Evolutionary conservation across 2,329 filamentous ascomycete species (phyloP).

Genomic region (Sphaerulina populicola): DNA sequence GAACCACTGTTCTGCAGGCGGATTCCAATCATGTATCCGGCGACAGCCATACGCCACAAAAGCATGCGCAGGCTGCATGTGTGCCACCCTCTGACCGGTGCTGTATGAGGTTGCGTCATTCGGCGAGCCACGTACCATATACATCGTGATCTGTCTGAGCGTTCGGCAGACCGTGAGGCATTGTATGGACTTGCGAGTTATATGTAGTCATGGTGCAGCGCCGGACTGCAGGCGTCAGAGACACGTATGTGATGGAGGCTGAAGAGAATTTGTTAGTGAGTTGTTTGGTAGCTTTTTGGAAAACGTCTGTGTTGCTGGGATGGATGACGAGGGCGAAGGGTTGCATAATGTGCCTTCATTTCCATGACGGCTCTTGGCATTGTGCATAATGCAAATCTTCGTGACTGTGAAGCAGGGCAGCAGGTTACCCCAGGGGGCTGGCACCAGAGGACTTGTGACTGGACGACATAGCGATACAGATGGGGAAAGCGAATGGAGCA

Average conservation of each 20-base stretch:
- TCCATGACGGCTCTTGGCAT: not conserved
- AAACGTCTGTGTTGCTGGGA: not conserved
- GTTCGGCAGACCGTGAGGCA: conserved; percentile 14
- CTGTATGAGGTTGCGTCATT: not conserved
- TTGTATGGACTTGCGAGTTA: conserved; percentile 9
- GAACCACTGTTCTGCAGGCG: too few species aligned
- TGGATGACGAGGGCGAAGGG: not conserved
- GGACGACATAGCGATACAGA: conserved; percentile 4
- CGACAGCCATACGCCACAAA: too few species aligned
- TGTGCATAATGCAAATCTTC: conserved; percentile 17
- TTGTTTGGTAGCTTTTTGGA: too few species aligned
- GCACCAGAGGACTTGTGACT: conserved; percentile 12
- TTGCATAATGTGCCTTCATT: conserved; percentile 1
- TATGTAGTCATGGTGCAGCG: conserved; percentile 14
- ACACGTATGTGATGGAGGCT: not conserved
- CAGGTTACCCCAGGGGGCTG: conserved; percentile 15
- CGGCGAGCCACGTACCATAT: conserved; percentile 12
- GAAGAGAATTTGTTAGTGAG: not conserved
- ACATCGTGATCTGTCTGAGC: conserved; percentile 13
- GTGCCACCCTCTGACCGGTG: not conserved
- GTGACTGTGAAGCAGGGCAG: conserved; percentile 13
- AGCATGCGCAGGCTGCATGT: not conserved
- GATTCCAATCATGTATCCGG: too few species aligned
- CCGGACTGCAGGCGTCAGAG: not conserved
- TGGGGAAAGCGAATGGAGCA: conserved; percentile 14